Percentiles rank a stretch among this genome's conserved stretches.
phyloP scores from a whole-genome alignment of 2,329 filamentous ascomycete genomes.

The Trichophyton simii region DNA sequence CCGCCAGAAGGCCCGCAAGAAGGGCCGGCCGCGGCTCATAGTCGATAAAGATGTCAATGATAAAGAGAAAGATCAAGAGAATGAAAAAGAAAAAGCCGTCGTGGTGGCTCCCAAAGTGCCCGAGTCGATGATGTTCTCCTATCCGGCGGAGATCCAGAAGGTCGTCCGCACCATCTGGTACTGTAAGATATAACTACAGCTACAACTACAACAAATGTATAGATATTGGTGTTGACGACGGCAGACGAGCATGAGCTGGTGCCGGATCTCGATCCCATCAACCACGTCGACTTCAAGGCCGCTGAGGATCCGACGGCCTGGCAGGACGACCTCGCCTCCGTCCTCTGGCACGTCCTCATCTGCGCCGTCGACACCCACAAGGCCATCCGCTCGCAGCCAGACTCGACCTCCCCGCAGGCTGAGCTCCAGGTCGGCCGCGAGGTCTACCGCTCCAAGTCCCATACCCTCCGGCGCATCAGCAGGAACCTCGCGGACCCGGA shows the following conservation, averaged over 20 bases:
- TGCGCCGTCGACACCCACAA: conserved; percentile 12
- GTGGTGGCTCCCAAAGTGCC: too few relatives aligned
- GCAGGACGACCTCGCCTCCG: conserved; percentile 10
- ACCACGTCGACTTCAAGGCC: conserved; percentile 5
- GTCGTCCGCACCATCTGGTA: conserved; percentile 13
- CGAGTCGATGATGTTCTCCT: conserved; percentile 3
- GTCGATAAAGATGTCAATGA: not conserved
- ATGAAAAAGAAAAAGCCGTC: too few relatives aligned
- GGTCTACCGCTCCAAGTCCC: conserved; percentile 12
- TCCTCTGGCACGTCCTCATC: conserved; percentile 11
- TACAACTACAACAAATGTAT: not conserved
- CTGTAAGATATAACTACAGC: conserved; percentile 7
- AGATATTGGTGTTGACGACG: too few relatives aligned
- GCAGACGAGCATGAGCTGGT: conserved; percentile 12
- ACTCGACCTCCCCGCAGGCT: not conserved
- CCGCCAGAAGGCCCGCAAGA: conserved; percentile 7
- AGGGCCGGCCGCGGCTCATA: conserved; percentile 12
- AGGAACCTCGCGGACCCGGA: conserved; percentile 7
- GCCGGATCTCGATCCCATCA: conserved; percentile 13
- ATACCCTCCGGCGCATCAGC: conserved; percentile 7
- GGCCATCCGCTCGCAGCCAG: conserved; percentile 9
- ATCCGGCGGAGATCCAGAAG: conserved; percentile 9
- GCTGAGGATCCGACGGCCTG: conserved; percentile 10
- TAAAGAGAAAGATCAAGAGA: too few relatives aligned
- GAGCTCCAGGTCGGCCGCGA: conserved; percentile 8